phyloP scores from a whole-genome alignment of 441 rosid genomes.

The Iberis amara region DNA sequence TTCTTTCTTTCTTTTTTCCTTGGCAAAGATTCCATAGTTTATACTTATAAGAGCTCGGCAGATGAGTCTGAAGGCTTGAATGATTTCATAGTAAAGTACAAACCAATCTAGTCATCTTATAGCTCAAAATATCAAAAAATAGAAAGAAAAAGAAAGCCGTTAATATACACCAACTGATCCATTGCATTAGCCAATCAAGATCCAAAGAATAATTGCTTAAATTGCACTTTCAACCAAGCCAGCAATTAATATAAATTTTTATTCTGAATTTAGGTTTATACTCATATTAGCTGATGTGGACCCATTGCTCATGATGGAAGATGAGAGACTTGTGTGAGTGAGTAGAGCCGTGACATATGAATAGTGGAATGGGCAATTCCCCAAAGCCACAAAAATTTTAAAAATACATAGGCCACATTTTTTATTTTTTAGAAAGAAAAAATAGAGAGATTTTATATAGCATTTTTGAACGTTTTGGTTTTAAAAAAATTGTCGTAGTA shows the following conservation, averaged over 20 bases:
- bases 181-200: constrained; percentile 4
- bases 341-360: constrained; percentile 28
- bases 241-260: neutral
- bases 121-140: constrained; percentile 42
- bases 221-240: neutral
- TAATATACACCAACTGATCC: constrained; percentile 36
- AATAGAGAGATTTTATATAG: too few species aligned
- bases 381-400: too few species aligned
- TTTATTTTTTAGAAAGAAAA: too few species aligned
- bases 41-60: constrained; percentile 65
- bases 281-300: constrained; percentile 96
- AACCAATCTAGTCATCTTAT: constrained; percentile 85
- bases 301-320: constrained; percentile 88
- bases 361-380: too few species aligned
- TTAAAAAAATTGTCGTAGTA: too few species aligned
- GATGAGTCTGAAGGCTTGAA: constrained; percentile 63
- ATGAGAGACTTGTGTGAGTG: constrained; percentile 95
- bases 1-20: constrained; percentile 22
- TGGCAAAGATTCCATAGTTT: constrained; percentile 17
- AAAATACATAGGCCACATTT: too few species aligned
- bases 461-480: too few species aligned
- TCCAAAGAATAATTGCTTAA: neutral
- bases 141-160: constrained; percentile 51
- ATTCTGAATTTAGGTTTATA: constrained; percentile 59
- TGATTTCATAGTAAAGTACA: constrained; percentile 83